These are phyloP conservation scores for Globisporangium orthogonon DNA, from an alignment of 352 stramenopile species.

Conservation along the genomic window DNA sequence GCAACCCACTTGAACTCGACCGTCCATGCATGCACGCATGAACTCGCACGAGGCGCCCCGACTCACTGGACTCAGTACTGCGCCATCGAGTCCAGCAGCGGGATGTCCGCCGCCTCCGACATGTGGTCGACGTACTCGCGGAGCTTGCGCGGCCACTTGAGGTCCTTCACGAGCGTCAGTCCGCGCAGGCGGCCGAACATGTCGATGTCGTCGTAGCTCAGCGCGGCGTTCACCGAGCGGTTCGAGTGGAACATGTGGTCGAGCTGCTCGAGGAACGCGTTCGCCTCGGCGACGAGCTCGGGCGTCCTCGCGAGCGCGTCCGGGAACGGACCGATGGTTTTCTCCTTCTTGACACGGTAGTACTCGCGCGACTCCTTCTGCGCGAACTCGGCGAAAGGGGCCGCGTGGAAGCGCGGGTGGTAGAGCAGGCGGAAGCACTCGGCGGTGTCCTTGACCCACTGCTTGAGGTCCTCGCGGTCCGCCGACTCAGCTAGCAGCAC, in stretches of 20 bases:
- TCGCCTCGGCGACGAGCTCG: slow-evolving; percentile 27
- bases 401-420: slow-evolving; percentile 37
- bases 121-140: slow-evolving; percentile 40
- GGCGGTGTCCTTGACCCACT: slow-evolving; percentile 39
- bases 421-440: slow-evolving; percentile 35
- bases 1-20: too few species aligned
- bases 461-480: slow-evolving; percentile 30
- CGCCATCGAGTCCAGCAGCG: slow-evolving; percentile 33
- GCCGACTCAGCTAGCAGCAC: slow-evolving; percentile 26
- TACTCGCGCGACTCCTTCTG: slow-evolving; percentile 34
- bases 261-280: slow-evolving; percentile 25
- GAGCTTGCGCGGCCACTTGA: slow-evolving; percentile 39
- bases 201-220: slow-evolving; percentile 56
- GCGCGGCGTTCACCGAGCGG: slow-evolving; percentile 30
- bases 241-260: slow-evolving; percentile 33
- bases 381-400: slow-evolving; percentile 37
- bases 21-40: too few species aligned
- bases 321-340: slow-evolving; percentile 33
- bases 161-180: slow-evolving; percentile 39
- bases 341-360: slow-evolving; percentile 54
- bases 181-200: slow-evolving; percentile 37
- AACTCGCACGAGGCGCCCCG: too few species aligned
- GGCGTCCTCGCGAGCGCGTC: slow-evolving; percentile 32
- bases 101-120: slow-evolving; percentile 27
- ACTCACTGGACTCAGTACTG: slow-evolving; percentile 4